Evolutionary conservation across 169 alveolate genomes (phyloP).

Genomic region (Plasmodium berghei): DNA sequence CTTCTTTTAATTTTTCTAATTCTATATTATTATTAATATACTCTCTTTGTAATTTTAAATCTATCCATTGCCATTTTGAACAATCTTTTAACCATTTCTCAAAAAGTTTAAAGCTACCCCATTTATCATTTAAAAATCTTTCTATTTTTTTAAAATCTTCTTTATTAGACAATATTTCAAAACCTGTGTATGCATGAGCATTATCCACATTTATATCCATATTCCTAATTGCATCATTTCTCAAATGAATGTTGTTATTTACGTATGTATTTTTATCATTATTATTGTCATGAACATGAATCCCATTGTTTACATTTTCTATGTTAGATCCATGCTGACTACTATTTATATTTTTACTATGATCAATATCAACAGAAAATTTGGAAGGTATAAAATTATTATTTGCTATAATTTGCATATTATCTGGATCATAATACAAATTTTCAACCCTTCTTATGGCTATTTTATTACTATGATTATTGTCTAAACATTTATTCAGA

Average conservation of each 20-base stretch:
- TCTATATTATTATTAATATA: conserved; percentile 42
- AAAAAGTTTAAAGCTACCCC: conserved; percentile 71
- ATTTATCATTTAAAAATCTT: conserved; percentile 41
- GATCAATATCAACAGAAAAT: too few species aligned
- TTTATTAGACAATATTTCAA: conserved; percentile 56
- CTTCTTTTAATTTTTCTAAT: conserved; percentile 63
- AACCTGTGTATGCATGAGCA: conserved; percentile 18
- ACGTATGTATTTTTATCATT: background rate
- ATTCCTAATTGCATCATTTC: background rate
- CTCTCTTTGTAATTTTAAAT: conserved; percentile 62
- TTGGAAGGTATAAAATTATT: too few species aligned
- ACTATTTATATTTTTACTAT: too few species aligned
- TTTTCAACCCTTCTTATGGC: too few species aligned
- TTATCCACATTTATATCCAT: background rate
- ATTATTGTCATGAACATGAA: background rate
- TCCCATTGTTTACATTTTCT: too few species aligned
- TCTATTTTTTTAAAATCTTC: conserved; percentile 53
- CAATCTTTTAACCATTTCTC: conserved; percentile 67
- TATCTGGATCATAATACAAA: too few species aligned
- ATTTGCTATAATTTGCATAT: too few species aligned
- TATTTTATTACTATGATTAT: too few species aligned
- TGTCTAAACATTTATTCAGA: too few species aligned
- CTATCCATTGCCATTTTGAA: conserved; percentile 76
- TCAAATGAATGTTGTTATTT: background rate
- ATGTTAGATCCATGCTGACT: too few species aligned